Base-by-base conservation (phyloP, 768 basidiomycete species). In the Coprinopsis sp. region DNA sequence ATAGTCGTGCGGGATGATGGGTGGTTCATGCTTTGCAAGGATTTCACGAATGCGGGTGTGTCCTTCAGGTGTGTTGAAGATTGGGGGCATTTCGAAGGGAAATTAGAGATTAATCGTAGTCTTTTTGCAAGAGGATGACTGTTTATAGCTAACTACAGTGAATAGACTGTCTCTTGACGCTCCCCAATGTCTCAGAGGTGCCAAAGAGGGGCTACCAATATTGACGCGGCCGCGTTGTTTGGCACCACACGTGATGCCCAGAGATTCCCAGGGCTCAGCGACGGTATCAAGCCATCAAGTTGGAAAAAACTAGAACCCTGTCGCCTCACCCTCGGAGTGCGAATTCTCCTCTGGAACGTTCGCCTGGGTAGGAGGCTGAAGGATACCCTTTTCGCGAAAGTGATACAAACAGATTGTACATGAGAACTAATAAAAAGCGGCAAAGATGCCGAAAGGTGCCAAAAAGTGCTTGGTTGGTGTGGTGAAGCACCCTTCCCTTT, bases 1-100 rank as follows among this genome's bases (percentile, higher is more conserved):
- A 43, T 57, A 55, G 49, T 48, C 49, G 34, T 58, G 58, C 16
- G 54, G 54, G 19, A 37, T 21, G 37, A 58, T 46, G 30, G 54
- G 52, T 11, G 47, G 38, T 13, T 48, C 3, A 8, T 16, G 5
- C 3, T 41, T 4, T 3, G 1, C 14, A 6, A 48, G 31, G 34
- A 48, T 48, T 7, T 41, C 14, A 10, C 23, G 19, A 16, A 46
- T 37, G 7, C 22, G 33, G 8, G 10, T 18, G 12, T 36, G 34
- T 3, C 33, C 44, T 14, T 6, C 22, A 10, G 6, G 3, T 12
- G 16, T 16, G 27, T 37, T 37, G 13, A 6, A 39, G 30, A 40
- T 41, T 39, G 16, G 12, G n/a, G 8, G 11, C 11, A 40, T 40
- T 13, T 11, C 22, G 16, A 6, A 37, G 34, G n/a, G 8, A 37